A percentile compares a stretch with the other conserved stretches of the same genome.
phyloP scores from a whole-genome alignment of 768 basidiomycete genomes.

The Cubamyces sp. region DNA sequence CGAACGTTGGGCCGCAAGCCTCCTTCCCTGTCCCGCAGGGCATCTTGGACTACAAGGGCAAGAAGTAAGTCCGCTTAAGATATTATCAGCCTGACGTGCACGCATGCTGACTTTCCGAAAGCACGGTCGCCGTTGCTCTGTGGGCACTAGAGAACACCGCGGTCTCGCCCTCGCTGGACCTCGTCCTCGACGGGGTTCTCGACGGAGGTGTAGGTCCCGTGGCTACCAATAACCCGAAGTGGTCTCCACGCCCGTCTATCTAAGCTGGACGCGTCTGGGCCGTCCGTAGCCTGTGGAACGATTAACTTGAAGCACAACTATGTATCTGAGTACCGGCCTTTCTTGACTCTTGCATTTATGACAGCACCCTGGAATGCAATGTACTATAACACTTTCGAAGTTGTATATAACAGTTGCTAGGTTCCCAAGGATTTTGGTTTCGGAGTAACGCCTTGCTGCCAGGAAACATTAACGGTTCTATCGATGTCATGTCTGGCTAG shows the following conservation, averaged over 20 bases:
- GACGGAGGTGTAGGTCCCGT: conserved; percentile 69
- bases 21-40: conserved; percentile 87
- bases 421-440: too few relatives aligned
- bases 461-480: too few relatives aligned
- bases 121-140: conserved; percentile 55
- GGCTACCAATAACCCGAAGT: conserved; percentile 54
- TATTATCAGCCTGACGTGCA: not conserved
- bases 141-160: conserved; percentile 63
- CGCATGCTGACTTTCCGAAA: not conserved
- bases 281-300: too few relatives aligned
- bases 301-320: too few relatives aligned
- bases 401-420: too few relatives aligned
- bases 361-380: too few relatives aligned
- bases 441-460: too few relatives aligned
- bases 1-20: conserved; percentile 57
- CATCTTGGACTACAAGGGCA: conserved; percentile 71
- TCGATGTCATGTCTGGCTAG: too few relatives aligned
- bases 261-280: not conserved
- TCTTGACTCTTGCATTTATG: too few relatives aligned
- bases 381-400: too few relatives aligned
- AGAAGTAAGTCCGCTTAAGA: conserved; percentile 54
- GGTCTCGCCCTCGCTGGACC: conserved; percentile 54
- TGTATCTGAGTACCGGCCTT: too few relatives aligned
- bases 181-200: conserved; percentile 60
- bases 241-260: not conserved